Conservation (phyloP, 441 rosid genomes). For the Pelargonium australe region DNA sequence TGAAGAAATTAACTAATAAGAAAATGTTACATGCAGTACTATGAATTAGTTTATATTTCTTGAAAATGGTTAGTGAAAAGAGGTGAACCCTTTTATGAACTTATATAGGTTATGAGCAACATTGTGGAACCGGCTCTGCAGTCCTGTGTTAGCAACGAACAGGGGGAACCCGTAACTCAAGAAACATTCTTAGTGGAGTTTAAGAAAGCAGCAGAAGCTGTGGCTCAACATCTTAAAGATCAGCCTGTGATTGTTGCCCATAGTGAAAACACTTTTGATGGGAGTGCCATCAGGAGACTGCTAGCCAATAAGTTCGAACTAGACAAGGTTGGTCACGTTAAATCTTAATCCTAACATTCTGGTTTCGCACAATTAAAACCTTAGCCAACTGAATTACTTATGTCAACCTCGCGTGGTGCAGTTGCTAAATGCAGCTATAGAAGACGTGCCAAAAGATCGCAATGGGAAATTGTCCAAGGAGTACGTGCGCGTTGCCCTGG, state of each 20-base stretch:
- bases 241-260: slow-evolving; percentile 97
- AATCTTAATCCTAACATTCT: too few species aligned
- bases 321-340: slow-evolving; percentile 53
- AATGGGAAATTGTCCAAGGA: slow-evolving; percentile 66
- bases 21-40: not conserved
- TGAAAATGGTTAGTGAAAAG: too few species aligned
- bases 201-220: slow-evolving; percentile 49
- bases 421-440: slow-evolving; percentile 51
- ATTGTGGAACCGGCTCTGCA: slow-evolving; percentile 63
- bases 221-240: slow-evolving; percentile 75
- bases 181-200: slow-evolving; percentile 59
- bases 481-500: slow-evolving; percentile 52
- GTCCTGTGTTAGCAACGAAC: slow-evolving; percentile 33
- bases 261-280: slow-evolving; percentile 80
- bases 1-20: not conserved
- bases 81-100: too few species aligned
- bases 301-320: slow-evolving; percentile 71
- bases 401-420: slow-evolving; percentile 22
- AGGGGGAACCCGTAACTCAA: slow-evolving; percentile 40
- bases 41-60: too few species aligned
- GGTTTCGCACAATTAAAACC: not conserved
- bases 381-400: not conserved
- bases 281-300: slow-evolving; percentile 69
- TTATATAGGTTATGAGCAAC: slow-evolving; percentile 63
- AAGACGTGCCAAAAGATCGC: slow-evolving; percentile 56